phyloP scores from a whole-genome alignment of 2,329 filamentous ascomycete species.

The Pyricularia grisea region DNA sequence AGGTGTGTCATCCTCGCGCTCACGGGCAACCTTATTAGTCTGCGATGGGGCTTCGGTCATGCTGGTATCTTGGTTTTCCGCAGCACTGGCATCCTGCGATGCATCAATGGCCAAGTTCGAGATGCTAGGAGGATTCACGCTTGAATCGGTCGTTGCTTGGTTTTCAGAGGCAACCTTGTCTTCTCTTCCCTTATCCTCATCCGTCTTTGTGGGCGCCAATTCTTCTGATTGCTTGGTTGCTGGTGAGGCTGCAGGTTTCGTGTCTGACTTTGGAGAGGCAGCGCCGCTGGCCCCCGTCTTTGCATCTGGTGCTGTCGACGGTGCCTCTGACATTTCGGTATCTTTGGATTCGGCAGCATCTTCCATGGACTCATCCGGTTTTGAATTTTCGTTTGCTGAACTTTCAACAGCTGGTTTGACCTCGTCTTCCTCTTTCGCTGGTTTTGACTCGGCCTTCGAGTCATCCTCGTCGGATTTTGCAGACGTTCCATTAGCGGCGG shows the following conservation, averaged over 20 bases:
- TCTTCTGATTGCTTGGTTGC: not conserved
- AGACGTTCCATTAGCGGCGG: not conserved
- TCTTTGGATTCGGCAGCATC: not conserved
- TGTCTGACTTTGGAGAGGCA: not conserved
- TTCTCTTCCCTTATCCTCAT: slow-evolving; percentile 9
- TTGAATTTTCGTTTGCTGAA: not conserved
- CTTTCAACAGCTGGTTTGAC: not conserved
- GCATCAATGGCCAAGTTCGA: slow-evolving; percentile 26
- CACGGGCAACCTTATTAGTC: slow-evolving; percentile 55
- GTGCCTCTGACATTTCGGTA: slow-evolving; percentile 1
- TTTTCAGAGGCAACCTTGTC: slow-evolving; percentile 14
- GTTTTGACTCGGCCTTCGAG: not conserved
- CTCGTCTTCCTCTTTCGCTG: not conserved
- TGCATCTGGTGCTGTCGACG: not conserved
- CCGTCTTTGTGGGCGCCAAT: not conserved
- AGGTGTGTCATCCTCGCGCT: slow-evolving; percentile 64
- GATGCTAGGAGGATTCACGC: slow-evolving; percentile 24
- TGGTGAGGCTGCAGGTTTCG: not conserved
- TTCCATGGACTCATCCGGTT: slow-evolving; percentile 4
- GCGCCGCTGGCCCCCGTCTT: not conserved
- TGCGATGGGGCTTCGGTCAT: slow-evolving; percentile 31
- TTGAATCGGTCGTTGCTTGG: slow-evolving; percentile 19
- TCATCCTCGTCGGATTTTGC: not conserved
- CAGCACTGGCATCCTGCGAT: slow-evolving; percentile 19
- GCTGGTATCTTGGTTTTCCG: slow-evolving; percentile 25